Conservation (phyloP, 2,329 filamentous ascomycete genomes). For the Aaosphaeria pasadenensis region DNA sequence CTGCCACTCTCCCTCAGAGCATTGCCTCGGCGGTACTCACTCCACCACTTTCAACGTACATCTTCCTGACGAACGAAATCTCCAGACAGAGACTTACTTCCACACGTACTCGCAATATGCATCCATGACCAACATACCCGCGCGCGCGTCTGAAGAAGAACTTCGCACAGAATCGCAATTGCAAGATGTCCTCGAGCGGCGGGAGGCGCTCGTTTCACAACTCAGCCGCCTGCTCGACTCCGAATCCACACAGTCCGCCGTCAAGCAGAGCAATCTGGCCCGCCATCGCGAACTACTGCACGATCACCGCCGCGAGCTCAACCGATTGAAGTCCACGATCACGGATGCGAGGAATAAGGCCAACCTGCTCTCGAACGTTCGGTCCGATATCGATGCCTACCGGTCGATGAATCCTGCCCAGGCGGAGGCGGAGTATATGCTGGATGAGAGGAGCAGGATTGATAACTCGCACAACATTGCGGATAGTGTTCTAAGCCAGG, state of each 20-base stretch:
- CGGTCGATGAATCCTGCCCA: constrained; percentile 75
- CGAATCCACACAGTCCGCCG: constrained; percentile 78
- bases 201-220: constrained; percentile 76
- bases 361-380: constrained; percentile 86
- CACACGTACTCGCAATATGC: constrained; percentile 90
- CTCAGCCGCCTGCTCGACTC: constrained; percentile 89
- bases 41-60: neutral
- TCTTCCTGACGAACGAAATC: constrained; percentile 16
- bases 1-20: neutral
- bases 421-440: constrained; percentile 94
- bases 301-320: constrained; percentile 81
- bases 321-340: constrained; percentile 70
- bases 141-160: constrained; percentile 84
- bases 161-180: constrained; percentile 74
- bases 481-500: constrained; percentile 88
- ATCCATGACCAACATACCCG: constrained; percentile 71
- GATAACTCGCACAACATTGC: constrained; percentile 88
- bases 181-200: constrained; percentile 76
- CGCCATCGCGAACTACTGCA: constrained; percentile 86
- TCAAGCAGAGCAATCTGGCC: constrained; percentile 95
- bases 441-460: constrained; percentile 79
- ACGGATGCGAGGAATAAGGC: constrained; percentile 77
- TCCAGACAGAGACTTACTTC: constrained; percentile 77
- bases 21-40: neutral
- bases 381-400: constrained; percentile 88